Base-by-base conservation (phyloP, 1,139 yeast species). In the Candida smagusa region DNA sequence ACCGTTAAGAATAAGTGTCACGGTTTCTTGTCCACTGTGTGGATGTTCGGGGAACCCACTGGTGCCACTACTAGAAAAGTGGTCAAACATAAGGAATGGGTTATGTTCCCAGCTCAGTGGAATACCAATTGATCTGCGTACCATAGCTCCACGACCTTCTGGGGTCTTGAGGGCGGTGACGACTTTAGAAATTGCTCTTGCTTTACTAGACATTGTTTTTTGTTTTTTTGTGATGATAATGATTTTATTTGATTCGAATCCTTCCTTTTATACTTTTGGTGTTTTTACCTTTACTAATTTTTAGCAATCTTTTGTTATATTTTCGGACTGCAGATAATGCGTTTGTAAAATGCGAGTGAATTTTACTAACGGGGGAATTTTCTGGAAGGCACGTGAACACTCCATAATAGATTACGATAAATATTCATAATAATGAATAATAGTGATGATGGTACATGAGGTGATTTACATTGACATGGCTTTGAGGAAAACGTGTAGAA, bases 41-140 rank as follows among this genome's bases (percentile, higher is more conserved):
- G 96, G 96, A 57, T 89, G 97, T 51, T 86, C 92, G 4, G 96
- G 96, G 66, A 88, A 88, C 0, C 94, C 94, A 26, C 61, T 66
- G 9, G 65, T 70, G 76, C 13, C 59, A 12, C 56, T 48, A 38
- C 61, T 56, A 9, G 58, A 47, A 59, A 88, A 87, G 56, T 88
- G 95, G 56, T 89, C 97, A 36, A 87, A 70, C 84, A 88, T 74
- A 44, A 89, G 68, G 56, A 89, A 89, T 6, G 96, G 96, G 21
- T 87, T 58, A 21, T 36, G 31, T 56, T 81, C 81, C 52, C 89
- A 71, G 66, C 80, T 74, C 28, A 71, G 63, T 60, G 69, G 63
- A 7, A 81, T 74, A 19, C 96, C 96, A 46, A 88, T 80, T 7
- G 95, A 80, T 49, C 96, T 72, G 53, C 95, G 73, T n/a, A 88